Conservation (phyloP, 805 yeast genomes). For the Starmerella bombicola region DNA sequence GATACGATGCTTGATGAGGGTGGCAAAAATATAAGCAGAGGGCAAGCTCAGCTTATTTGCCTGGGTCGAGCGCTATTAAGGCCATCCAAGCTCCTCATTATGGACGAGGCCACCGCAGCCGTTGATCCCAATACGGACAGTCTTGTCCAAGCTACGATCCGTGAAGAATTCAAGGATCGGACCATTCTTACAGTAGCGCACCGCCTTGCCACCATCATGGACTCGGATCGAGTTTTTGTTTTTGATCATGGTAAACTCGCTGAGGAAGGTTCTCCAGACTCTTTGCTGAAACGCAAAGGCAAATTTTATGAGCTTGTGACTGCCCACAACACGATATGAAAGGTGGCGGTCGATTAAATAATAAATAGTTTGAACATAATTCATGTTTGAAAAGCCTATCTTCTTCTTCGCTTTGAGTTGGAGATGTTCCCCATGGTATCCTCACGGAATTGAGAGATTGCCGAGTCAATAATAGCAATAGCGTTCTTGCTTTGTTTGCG, state of each 20-base stretch:
- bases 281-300: slow-evolving; percentile 43
- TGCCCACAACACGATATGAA: neutral
- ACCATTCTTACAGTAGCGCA: slow-evolving; percentile 76
- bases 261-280: slow-evolving; percentile 56
- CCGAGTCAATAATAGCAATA: neutral
- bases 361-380: neutral
- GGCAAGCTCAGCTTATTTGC: slow-evolving; percentile 71
- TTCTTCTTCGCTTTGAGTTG: neutral
- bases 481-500: neutral
- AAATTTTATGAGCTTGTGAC: slow-evolving; percentile 13
- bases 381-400: too few species aligned
- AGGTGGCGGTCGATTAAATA: neutral
- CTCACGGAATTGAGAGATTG: neutral
- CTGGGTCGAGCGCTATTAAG: slow-evolving; percentile 63
- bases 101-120: slow-evolving; percentile 60
- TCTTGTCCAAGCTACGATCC: slow-evolving; percentile 54
- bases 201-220: slow-evolving; percentile 53
- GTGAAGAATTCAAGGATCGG: slow-evolving; percentile 47
- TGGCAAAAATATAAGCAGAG: slow-evolving; percentile 69
- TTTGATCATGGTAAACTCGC: slow-evolving; percentile 30
- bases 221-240: slow-evolving; percentile 59
- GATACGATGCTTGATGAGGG: slow-evolving; percentile 46
- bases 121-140: slow-evolving; percentile 69
- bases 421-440: neutral
- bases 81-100: slow-evolving; percentile 49